Percentiles rank a stretch among this genome's conserved stretches.
Evolutionary conservation across 2,329 filamentous ascomycete species (phyloP).

Genomic region (Pseudogymnoascus sp.): DNA sequence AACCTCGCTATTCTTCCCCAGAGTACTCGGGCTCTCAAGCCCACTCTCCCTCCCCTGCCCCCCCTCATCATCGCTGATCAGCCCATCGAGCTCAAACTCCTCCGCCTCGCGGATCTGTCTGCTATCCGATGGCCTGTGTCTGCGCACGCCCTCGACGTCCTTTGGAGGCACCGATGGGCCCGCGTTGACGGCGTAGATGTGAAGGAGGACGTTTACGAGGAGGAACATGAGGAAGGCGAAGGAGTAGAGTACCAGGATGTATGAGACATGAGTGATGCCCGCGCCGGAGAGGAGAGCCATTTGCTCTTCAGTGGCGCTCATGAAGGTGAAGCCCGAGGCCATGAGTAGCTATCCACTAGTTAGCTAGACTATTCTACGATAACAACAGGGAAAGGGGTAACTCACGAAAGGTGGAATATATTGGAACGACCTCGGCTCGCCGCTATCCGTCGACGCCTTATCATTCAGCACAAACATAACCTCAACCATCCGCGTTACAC

Average conservation of each 20-base stretch:
- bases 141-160: conserved; percentile 23
- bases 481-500: conserved; percentile 77
- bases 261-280: conserved; percentile 79
- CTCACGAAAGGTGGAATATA: conserved; percentile 63
- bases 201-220: conserved; percentile 78
- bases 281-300: conserved; percentile 70
- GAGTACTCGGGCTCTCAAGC: conserved; percentile 41
- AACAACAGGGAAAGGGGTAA: conserved; percentile 22
- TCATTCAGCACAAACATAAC: conserved; percentile 82
- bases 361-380: conserved; percentile 2
- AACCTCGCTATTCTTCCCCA: conserved; percentile 38
- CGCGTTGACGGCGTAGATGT: conserved; percentile 64
- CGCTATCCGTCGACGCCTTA: conserved; percentile 55
- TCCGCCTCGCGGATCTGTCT: conserved; percentile 68
- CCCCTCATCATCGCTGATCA: conserved; percentile 83
- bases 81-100: conserved; percentile 85
- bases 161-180: conserved; percentile 30
- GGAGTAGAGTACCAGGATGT: conserved; percentile 85
- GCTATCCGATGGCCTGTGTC: conserved; percentile 38
- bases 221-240: conserved; percentile 86
- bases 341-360: conserved; percentile 60
- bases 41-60: conserved; percentile 30
- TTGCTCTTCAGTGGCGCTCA: conserved; percentile 95
- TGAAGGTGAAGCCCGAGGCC: conserved; percentile 90
- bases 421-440: conserved; percentile 66